Base-by-base conservation (phyloP, 208 protist genomes). In the Herpetomonas muscarum region DNA sequence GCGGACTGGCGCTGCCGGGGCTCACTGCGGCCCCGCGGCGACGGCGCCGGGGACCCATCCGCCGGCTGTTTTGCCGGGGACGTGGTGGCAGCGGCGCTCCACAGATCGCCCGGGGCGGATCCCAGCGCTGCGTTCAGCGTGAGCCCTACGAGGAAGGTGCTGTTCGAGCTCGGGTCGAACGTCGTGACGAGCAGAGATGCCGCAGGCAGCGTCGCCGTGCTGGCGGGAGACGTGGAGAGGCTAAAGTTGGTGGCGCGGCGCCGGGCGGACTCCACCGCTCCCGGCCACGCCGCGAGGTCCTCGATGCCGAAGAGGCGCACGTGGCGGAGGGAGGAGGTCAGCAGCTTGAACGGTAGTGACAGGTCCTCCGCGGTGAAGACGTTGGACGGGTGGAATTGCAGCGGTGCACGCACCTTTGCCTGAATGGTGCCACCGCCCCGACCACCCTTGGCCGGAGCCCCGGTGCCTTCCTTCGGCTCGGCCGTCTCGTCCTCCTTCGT, bases 251-350 rank as follows among this genome's bases (percentile, higher is more conserved):
- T 50, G 26, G 28, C 26, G 15, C 26, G 34, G n/a, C n/a, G 26
- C 30, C 45, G 57, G 9, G 45, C 17, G 5, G 45, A 30, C 45
- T 54, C 57, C 17, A 21, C 31, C 3, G 42, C 12, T 6, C 46
- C 55, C 41, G 46, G 17, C 34, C 39, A 46, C 24, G 74, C 44
- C 22, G 46, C 2, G 48, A 87, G 65, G 55, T 88, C 52, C 45
- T 80, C 74, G 36, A 85, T 66, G 0, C 75, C 87, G 60, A 86
- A 94, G 22, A 91, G 53, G 1, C 86, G 77, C 32, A 94, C 81
- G 1, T 91, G 53, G 5, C 87, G 78, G 65, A 94, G 70, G 13
- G 87, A 94, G 48, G 83, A 90, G n/a, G 74, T 55, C 53, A 91
- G 74, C 1, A 87, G 54, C 30, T 76, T 69, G 51, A 91, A 90